Base-by-base conservation (phyloP, 2,329 filamentous ascomycete species). In the Raffaelea deltoideospora region DNA sequence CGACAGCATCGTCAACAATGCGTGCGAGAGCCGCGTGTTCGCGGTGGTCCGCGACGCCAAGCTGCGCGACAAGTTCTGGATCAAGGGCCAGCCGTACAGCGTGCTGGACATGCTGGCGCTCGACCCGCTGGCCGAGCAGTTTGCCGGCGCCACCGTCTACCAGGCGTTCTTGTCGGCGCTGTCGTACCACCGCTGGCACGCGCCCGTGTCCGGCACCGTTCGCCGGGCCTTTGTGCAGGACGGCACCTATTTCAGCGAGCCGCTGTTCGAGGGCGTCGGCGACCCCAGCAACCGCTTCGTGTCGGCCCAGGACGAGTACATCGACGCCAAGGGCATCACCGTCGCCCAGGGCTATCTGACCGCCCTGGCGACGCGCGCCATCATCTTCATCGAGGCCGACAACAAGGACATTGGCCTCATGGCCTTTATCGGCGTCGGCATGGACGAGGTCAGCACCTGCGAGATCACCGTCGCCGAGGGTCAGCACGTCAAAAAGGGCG, bases 371-470 rank as follows among this genome's bases (percentile, higher is more conserved):
- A 78, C 80, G 3, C 62, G 81, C 5, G 78, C 72, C 0, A 53
- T 86, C 31, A 73, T 86, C 43, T 72, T 80, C 48, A 71, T 85
- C 40, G 65, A 84, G 51, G 76, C 79, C 0, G 77, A 82, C 44
- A 76, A 81, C 43, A 61, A 64, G 2, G 61, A 61, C 1, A 73
- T 85, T 27, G 80, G 80, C 0, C 55, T 85, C 23, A 69, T 86
- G 63, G 75, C 67, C 0, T 79, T 85, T 44, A 59, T 86, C 11
- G 73, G 69, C 2, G 67, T 86, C 4, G 81, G 80, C 2, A 85
- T 86, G 80, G 76, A 74, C 30, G 80, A 87, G 55, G 79, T 85
- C 11, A 77, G 69, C 40, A 76, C 76, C 0, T 84, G 79, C 48
- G 77, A 84, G 35, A 74, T 82, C 34, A 79, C 72, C 0, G 76